phyloP scores from a whole-genome alignment of 306 rosid species.

The Ammopiptanthus mongolicus region DNA sequence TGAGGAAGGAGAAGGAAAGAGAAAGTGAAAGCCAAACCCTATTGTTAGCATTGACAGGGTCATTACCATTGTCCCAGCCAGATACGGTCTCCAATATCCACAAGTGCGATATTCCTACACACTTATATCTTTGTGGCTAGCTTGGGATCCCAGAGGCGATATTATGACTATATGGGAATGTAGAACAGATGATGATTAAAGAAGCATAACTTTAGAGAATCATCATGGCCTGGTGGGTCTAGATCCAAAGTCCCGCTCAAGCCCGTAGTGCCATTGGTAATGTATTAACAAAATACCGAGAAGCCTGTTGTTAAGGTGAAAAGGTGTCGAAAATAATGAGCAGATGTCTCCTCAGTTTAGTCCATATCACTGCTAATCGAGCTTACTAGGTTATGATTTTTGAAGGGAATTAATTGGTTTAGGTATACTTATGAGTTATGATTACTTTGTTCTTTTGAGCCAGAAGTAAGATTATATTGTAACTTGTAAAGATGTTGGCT shows the following conservation, averaged over 20 bases:
- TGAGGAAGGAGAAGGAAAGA: constrained; percentile 58
- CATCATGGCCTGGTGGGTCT: constrained; percentile 17
- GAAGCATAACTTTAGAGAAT: constrained; percentile 12
- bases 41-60: constrained; percentile 59
- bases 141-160: constrained; percentile 58
- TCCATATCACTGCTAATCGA: constrained; percentile 9
- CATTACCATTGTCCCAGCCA: constrained; percentile 51
- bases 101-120: constrained; percentile 75
- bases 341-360: neutral
- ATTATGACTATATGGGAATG: constrained; percentile 43
- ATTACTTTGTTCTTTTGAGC: constrained; percentile 40
- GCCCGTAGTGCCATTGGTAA: constrained; percentile 23
- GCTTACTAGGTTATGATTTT: constrained; percentile 18
- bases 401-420: constrained; percentile 25
- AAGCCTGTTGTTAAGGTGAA: constrained; percentile 13
- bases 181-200: constrained; percentile 15
- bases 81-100: constrained; percentile 65
- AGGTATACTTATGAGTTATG: constrained; percentile 15
- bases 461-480: constrained; percentile 16
- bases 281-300: constrained; percentile 1
- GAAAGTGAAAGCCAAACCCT: constrained; percentile 47
- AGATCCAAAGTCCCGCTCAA: constrained; percentile 15
- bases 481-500: constrained; percentile 13
- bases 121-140: constrained; percentile 64
- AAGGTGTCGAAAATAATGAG: neutral